Conservation (phyloP, 2,329 filamentous ascomycete genomes). For the Curvularia sp. region DNA sequence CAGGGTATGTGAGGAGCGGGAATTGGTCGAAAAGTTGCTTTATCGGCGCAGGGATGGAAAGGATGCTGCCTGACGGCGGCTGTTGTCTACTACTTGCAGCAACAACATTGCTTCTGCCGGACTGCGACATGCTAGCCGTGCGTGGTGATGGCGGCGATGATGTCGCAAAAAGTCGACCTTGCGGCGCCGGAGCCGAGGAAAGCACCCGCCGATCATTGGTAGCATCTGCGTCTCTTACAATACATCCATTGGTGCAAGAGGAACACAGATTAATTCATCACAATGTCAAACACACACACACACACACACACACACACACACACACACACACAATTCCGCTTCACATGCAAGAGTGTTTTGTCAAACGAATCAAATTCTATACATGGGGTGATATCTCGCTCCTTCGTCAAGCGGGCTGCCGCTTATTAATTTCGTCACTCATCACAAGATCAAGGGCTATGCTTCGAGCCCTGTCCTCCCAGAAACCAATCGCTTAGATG, state of each 20-base stretch:
- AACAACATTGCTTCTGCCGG: conserved; percentile 15
- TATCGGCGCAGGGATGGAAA: conserved; percentile 73
- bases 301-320: too few relatives aligned
- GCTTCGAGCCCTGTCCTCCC: conserved; percentile 1
- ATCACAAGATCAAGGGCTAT: conserved; percentile 11
- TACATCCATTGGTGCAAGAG: too few relatives aligned
- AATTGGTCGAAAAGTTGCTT: conserved; percentile 85
- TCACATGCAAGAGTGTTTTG: not conserved
- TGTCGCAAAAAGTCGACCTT: conserved; percentile 34
- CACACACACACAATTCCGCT: not conserved
- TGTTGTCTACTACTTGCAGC: conserved; percentile 11
- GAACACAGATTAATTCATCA: too few relatives aligned
- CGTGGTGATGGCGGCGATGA: conserved; percentile 19
- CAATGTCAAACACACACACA: too few relatives aligned
- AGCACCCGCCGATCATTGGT: conserved; percentile 11
- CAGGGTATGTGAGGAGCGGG: conserved; percentile 76
- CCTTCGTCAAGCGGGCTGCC: conserved; percentile 26
- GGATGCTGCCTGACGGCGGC: conserved; percentile 37
- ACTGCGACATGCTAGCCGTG: conserved; percentile 34
- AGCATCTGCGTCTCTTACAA: not conserved
- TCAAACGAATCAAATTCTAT: conserved; percentile 35
- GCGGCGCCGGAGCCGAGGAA: conserved; percentile 29
- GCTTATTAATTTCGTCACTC: conserved; percentile 24
- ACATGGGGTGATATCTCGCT: conserved; percentile 22
- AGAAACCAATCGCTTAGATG: conserved; percentile 66